Base-by-base conservation (phyloP, 2,329 filamentous ascomycete species). In the Dactylellina parvicollis region DNA sequence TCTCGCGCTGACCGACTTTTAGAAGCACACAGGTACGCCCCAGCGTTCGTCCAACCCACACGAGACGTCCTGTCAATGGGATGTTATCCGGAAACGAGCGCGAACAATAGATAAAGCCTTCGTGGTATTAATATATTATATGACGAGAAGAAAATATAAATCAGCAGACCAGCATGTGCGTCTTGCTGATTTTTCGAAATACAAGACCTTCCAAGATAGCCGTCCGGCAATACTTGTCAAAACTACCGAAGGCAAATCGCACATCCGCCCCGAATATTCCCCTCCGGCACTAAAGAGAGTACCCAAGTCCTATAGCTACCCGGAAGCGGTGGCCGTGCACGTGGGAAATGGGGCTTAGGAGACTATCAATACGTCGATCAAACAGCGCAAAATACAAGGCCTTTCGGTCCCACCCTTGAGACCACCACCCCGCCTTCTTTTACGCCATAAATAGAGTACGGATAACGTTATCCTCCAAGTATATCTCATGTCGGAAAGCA, bases 401-500 rank as follows among this genome's bases (percentile, higher is more conserved):
- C 34, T 46, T 20, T n/a, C n/a, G 42, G 28, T 26, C 54, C 26
- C 52, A 18, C 26, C 20, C 30, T 30, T 61, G 40, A 46, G 24
- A 36, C 16, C 38, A 59, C 18, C 47, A n/a, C n/a, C 54, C 62
- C 46, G 44, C 54, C 42, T 26, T 24, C 32, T 4, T 20, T 32
- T 12, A 32, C 46, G 54, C 32, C 32, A 60, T 12, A 57, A 40
- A 57, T 46, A 38, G 26, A 42, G 49, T 9, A 54, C 26, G 32
- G 8, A 71, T 71, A 71, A 71, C 66, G 66, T 62, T 69, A 69
- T 69, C 16, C 44, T 7, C 30, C 30, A 34, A 7, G 30, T 34
- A 34, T 34, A 34, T 7, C n/a, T n/a, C n/a, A n/a, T n/a, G n/a
- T n/a, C n/a, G n/a, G n/a, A n/a, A n/a, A n/a, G n/a, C n/a, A n/a